Conservation (phyloP, 345 rosid species). For the Excoecaria cochinchinensis region DNA sequence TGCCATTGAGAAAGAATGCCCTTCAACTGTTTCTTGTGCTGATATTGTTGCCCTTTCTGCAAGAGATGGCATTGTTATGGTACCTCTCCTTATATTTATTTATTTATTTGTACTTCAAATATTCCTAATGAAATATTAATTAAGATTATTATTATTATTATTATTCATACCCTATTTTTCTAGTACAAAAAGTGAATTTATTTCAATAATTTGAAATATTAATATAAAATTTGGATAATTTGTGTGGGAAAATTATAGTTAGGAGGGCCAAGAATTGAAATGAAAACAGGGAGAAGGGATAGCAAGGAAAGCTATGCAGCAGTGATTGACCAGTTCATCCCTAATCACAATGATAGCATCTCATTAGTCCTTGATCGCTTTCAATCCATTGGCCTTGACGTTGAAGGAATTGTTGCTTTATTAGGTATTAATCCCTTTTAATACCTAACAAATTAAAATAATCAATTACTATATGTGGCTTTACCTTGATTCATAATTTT, state of each 20-base stretch:
- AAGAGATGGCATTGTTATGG: slow-evolving; percentile 75
- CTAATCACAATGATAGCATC: slow-evolving; percentile 70
- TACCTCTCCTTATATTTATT: background rate
- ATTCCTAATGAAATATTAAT: background rate
- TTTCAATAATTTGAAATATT: too few species aligned
- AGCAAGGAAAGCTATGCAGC: slow-evolving; percentile 51
- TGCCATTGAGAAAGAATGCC: slow-evolving; percentile 77
- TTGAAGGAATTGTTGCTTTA: slow-evolving; percentile 68
- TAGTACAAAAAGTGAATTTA: too few species aligned
- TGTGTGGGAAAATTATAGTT: slow-evolving; percentile 31
- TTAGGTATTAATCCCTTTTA: slow-evolving; percentile 41
- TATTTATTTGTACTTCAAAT: background rate
- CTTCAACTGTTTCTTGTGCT: slow-evolving; percentile 77
- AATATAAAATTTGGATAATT: background rate
- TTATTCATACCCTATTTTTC: too few species aligned
- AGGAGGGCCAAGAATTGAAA: slow-evolving; percentile 78
- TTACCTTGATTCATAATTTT: background rate
- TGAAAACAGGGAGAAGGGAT: slow-evolving; percentile 80
- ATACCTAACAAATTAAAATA: too few species aligned
- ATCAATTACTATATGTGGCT: too few species aligned
- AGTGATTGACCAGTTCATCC: slow-evolving; percentile 41
- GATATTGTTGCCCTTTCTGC: slow-evolving; percentile 81
- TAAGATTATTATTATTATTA: too few species aligned
- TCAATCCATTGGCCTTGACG: slow-evolving; percentile 56
- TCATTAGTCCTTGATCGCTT: slow-evolving; percentile 60